Percentiles rank a stretch among this genome's conserved stretches.
These are phyloP conservation scores for Coelastrella sp. DNA, from an alignment of 139 green algal species.

Conservation along the genomic window DNA sequence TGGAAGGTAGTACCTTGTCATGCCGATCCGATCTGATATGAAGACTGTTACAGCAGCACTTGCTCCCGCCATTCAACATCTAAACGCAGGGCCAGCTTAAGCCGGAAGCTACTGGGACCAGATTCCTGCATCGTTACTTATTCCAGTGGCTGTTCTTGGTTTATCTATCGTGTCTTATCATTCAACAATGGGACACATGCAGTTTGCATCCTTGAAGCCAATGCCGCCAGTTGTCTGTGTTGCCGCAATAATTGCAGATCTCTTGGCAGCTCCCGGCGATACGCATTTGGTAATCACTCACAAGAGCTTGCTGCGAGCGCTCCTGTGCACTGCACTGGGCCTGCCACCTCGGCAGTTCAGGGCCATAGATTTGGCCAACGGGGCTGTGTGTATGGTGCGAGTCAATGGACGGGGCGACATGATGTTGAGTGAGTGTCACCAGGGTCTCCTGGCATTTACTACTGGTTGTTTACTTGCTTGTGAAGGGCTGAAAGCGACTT, in stretches of 20 bases:
- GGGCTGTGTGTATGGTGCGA: slow-evolving; percentile 70
- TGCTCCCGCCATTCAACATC: too few relatives aligned
- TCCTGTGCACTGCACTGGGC: slow-evolving; percentile 75
- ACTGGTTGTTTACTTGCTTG: not conserved
- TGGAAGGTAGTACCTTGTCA: too few relatives aligned
- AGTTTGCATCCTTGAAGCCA: too few relatives aligned
- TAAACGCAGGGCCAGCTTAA: too few relatives aligned
- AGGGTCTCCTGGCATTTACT: not conserved
- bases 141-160: too few relatives aligned
- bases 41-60: too few relatives aligned
- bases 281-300: slow-evolving; percentile 78
- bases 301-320: slow-evolving; percentile 77
- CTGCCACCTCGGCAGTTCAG: slow-evolving; percentile 69
- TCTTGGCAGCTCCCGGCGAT: slow-evolving; percentile 48
- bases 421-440: not conserved
- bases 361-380: slow-evolving; percentile 79
- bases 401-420: not conserved
- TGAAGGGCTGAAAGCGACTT: too few relatives aligned
- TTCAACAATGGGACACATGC: too few relatives aligned
- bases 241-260: slow-evolving; percentile 30
- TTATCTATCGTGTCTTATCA: too few relatives aligned
- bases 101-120: too few relatives aligned
- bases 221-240: not conserved
- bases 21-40: too few relatives aligned
- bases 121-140: too few relatives aligned